These are phyloP conservation scores for Mariannaea elegans DNA, from an alignment of 2,329 filamentous ascomycete species.

Conservation along the genomic window DNA sequence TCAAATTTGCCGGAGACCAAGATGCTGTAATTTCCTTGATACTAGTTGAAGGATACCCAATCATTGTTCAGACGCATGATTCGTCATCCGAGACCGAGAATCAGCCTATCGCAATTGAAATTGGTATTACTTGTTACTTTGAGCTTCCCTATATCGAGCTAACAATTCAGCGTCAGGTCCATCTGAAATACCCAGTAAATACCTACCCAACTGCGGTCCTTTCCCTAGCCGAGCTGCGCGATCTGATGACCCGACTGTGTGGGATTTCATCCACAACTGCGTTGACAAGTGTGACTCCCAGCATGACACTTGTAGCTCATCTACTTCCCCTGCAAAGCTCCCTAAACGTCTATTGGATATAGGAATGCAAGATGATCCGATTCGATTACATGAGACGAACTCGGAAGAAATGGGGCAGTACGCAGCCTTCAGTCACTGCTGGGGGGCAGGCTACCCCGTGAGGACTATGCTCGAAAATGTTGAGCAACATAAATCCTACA, in stretches of 20 bases:
- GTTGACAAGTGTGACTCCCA: background rate
- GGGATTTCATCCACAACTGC: background rate
- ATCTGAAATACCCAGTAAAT: background rate
- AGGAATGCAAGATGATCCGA: background rate
- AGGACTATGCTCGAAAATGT: slow-evolving; percentile 1
- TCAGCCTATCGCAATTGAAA: background rate
- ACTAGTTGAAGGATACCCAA: background rate
- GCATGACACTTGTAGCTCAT: background rate
- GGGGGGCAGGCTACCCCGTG: slow-evolving; percentile 1
- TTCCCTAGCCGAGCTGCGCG: background rate
- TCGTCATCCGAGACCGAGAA: background rate
- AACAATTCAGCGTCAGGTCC: background rate
- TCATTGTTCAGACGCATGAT: background rate
- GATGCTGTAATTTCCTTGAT: background rate
- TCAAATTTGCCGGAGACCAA: background rate
- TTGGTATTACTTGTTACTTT: background rate
- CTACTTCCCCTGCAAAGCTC: background rate
- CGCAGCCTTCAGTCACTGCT: slow-evolving; percentile 10
- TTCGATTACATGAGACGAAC: background rate
- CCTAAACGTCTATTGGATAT: slow-evolving; percentile 10
- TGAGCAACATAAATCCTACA: background rate
- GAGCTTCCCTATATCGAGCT: background rate
- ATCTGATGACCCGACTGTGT: background rate
- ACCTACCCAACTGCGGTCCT: background rate
- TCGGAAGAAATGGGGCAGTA: background rate